A percentile compares a stretch with the other conserved stretches of the same genome.
Evolutionary conservation across 2,329 filamentous ascomycete genomes (phyloP).

Genomic region (Pestalotiopsis sp.): DNA sequence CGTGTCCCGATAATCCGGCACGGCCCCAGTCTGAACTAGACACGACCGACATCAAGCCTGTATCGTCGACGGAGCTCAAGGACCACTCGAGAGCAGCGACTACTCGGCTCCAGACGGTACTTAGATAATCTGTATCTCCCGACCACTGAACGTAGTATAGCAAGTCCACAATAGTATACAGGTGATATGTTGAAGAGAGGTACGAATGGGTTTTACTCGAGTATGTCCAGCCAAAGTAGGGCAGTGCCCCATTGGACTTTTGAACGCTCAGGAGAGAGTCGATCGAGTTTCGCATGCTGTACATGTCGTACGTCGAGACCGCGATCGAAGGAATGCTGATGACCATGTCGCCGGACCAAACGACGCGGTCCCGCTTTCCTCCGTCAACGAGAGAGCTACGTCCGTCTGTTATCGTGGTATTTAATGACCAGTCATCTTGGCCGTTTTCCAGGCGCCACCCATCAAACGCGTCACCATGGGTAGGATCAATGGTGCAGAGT

Average conservation of each 20-base stretch:
- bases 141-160: conserved; percentile 60
- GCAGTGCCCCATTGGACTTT: conserved; percentile 46
- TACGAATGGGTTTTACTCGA: conserved; percentile 14
- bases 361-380: conserved; percentile 60
- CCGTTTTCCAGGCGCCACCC: conserved; percentile 19
- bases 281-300: conserved; percentile 52
- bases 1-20: conserved; percentile 51
- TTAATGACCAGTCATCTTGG: conserved; percentile 32
- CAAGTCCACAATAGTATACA: conserved; percentile 57
- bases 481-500: conserved; percentile 31
- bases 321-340: conserved; percentile 58
- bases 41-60: conserved; percentile 51
- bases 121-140: conserved; percentile 44
- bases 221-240: conserved; percentile 51
- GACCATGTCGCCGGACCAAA: conserved; percentile 66
- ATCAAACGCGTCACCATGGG: conserved; percentile 19
- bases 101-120: conserved; percentile 33
- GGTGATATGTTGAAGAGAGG: conserved; percentile 52
- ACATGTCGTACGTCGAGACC: conserved; percentile 56
- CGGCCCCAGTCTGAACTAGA: conserved; percentile 54
- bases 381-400: conserved; percentile 49
- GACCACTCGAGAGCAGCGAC: conserved; percentile 33
- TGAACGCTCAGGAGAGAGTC: conserved; percentile 51
- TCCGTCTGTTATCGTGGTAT: conserved; percentile 35
- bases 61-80: conserved; percentile 25